phyloP scores from a whole-genome alignment of 345 rosid species.

The Syzygium aromaticum region DNA sequence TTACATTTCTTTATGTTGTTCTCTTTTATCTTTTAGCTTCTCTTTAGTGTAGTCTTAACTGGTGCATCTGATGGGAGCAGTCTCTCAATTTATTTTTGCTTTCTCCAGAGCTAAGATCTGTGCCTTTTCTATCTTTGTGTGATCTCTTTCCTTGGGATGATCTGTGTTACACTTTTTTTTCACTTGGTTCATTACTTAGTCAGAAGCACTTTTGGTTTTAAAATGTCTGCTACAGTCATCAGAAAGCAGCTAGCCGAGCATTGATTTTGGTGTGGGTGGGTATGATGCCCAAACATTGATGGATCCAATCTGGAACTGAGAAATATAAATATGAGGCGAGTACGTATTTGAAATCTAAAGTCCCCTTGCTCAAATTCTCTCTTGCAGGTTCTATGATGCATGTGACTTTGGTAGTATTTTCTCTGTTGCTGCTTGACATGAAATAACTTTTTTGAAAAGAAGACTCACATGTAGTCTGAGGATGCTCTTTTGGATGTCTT shows the following conservation, averaged over 20 bases:
- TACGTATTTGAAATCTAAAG: not conserved
- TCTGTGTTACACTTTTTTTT: not conserved
- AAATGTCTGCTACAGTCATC: not conserved
- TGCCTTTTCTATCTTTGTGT: not conserved
- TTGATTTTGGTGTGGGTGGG: not conserved
- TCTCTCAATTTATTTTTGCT: not conserved
- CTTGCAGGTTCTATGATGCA: not conserved
- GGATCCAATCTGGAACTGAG: not conserved
- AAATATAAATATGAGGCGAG: not conserved
- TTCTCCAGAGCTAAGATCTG: not conserved
- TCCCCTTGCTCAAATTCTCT: not conserved
- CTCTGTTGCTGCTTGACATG: not conserved
- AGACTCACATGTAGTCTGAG: not conserved
- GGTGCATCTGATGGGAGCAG: not conserved
- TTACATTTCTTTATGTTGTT: not conserved
- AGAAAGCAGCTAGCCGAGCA: not conserved
- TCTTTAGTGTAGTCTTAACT: not conserved
- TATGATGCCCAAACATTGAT: not conserved
- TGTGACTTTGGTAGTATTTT: not conserved
- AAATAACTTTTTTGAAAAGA: not conserved
- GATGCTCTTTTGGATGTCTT: not conserved
- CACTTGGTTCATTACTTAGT: not conserved
- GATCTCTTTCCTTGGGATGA: not conserved
- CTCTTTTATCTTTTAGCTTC: not conserved
- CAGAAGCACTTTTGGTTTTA: not conserved